Percentiles rank a stretch among this genome's conserved stretches.
Conservation (phyloP, 768 basidiomycete genomes). For the Tricholoma bakamatsutake region DNA sequence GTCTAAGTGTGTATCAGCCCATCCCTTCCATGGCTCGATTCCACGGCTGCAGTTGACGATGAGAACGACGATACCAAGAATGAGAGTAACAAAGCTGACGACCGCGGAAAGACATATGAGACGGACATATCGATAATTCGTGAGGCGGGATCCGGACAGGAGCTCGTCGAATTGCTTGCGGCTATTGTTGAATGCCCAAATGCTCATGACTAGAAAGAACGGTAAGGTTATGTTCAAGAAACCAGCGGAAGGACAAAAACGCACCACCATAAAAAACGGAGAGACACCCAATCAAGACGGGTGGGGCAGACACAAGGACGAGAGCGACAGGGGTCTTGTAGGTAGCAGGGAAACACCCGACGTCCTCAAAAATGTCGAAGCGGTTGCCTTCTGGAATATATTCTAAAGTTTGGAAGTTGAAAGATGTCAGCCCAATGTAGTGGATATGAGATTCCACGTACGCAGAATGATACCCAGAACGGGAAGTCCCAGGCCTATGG, state of each 20-base stretch:
- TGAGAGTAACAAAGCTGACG: slow-evolving; percentile 35
- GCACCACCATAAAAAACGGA: slow-evolving; percentile 36
- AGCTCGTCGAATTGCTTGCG: slow-evolving; percentile 34
- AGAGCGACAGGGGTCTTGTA: slow-evolving; percentile 31
- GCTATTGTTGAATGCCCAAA: slow-evolving; percentile 30
- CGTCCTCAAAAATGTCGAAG: slow-evolving; percentile 39
- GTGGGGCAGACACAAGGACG: slow-evolving; percentile 30
- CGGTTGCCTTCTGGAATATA: slow-evolving; percentile 40
- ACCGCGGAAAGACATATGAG: slow-evolving; percentile 40
- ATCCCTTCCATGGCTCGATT: slow-evolving; percentile 39
- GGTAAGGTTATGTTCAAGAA: not conserved
- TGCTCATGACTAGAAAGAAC: slow-evolving; percentile 18
- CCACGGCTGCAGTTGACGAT: slow-evolving; percentile 15
- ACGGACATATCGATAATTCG: slow-evolving; percentile 35
- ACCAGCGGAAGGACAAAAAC: slow-evolving; percentile 7
- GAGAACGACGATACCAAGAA: slow-evolving; percentile 28
- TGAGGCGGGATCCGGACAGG: slow-evolving; percentile 36
- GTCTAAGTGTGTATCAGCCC: slow-evolving; percentile 46
- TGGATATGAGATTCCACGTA: slow-evolving; percentile 1
- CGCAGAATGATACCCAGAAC: slow-evolving; percentile 26
- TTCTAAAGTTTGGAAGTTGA: slow-evolving; percentile 24
- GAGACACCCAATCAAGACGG: slow-evolving; percentile 32
- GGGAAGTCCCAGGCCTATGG: slow-evolving; percentile 50
- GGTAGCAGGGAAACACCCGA: slow-evolving; percentile 39
- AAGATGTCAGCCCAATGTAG: not conserved